These are phyloP conservation scores for Myotisia sp. DNA, from an alignment of 2,329 filamentous ascomycete genomes.

Conservation along the genomic window DNA sequence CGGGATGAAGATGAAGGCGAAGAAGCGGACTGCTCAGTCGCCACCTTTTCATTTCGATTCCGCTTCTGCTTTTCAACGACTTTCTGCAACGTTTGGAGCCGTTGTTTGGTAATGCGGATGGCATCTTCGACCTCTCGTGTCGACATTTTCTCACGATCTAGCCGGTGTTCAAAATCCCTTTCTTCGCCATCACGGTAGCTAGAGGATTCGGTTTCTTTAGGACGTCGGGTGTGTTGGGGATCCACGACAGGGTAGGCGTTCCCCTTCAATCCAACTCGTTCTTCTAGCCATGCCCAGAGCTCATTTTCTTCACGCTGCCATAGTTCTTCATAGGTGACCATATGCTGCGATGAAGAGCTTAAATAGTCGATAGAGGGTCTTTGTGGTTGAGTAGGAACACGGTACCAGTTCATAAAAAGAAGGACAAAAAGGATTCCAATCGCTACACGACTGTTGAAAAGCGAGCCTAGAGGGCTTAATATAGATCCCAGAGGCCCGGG, in stretches of 20 bases:
- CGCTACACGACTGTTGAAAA: slow-evolving; percentile 63
- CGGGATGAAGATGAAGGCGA: too few relatives aligned
- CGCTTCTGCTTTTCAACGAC: slow-evolving; percentile 49
- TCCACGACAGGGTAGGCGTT: slow-evolving; percentile 25
- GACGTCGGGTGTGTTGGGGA: slow-evolving; percentile 16
- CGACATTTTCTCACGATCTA: slow-evolving; percentile 53
- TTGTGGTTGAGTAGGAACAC: slow-evolving; percentile 26
- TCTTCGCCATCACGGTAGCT: slow-evolving; percentile 20
- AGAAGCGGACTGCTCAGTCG: too few relatives aligned
- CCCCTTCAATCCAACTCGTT: slow-evolving; percentile 60
- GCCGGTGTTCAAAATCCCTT: slow-evolving; percentile 40
- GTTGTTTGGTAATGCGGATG: slow-evolving; percentile 74
- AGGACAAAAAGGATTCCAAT: slow-evolving; percentile 61
- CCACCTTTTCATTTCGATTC: too few relatives aligned
- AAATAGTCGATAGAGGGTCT: slow-evolving; percentile 26
- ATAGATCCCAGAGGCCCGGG: slow-evolving; percentile 56
- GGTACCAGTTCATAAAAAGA: slow-evolving; percentile 60
- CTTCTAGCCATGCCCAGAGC: slow-evolving; percentile 86
- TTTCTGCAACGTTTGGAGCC: slow-evolving; percentile 59
- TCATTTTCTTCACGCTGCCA: slow-evolving; percentile 80
- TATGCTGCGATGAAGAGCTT: slow-evolving; percentile 41
- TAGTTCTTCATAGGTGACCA: slow-evolving; percentile 81
- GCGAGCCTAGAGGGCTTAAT: slow-evolving; percentile 51
- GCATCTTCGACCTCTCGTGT: slow-evolving; percentile 64
- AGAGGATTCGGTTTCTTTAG: slow-evolving; percentile 30